A percentile compares a stretch with the other conserved stretches of the same genome.
These are phyloP conservation scores for Echinosophora koreensis DNA, from an alignment of 306 rosid genomes.

Conservation along the genomic window DNA sequence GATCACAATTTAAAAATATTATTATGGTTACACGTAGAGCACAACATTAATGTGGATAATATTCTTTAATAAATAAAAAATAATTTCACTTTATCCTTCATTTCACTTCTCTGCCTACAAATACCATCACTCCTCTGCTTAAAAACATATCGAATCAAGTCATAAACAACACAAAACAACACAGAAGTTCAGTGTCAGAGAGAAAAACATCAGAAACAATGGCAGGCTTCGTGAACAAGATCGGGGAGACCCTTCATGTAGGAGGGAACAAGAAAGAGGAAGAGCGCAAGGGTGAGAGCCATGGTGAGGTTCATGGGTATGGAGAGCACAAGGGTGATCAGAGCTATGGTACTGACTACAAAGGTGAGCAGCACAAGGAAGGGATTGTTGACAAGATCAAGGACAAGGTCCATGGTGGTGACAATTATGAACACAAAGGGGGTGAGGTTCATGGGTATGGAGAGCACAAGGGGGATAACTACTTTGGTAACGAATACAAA, in stretches of 20 bases:
- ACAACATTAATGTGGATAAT: slow-evolving; percentile 27
- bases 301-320: not conserved
- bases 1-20: not conserved
- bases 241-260: slow-evolving; percentile 59
- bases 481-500: too few relatives aligned
- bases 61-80: not conserved
- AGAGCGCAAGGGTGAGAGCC: slow-evolving; percentile 40
- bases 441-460: too few relatives aligned
- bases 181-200: not conserved
- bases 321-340: too few relatives aligned
- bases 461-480: too few relatives aligned
- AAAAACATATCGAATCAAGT: too few relatives aligned
- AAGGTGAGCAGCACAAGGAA: too few relatives aligned
- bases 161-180: not conserved
- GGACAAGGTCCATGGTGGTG: too few relatives aligned
- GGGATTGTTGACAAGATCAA: too few relatives aligned
- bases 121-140: too few relatives aligned
- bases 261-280: slow-evolving; percentile 62
- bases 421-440: too few relatives aligned
- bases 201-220: slow-evolving; percentile 30
- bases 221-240: slow-evolving; percentile 68
- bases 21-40: slow-evolving; percentile 3
- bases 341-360: too few relatives aligned
- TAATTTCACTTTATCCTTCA: not conserved
- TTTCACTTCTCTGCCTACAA: slow-evolving; percentile 39